Conservation (phyloP, 192 early-diverging fungal species). For the Coemansia furcata region DNA sequence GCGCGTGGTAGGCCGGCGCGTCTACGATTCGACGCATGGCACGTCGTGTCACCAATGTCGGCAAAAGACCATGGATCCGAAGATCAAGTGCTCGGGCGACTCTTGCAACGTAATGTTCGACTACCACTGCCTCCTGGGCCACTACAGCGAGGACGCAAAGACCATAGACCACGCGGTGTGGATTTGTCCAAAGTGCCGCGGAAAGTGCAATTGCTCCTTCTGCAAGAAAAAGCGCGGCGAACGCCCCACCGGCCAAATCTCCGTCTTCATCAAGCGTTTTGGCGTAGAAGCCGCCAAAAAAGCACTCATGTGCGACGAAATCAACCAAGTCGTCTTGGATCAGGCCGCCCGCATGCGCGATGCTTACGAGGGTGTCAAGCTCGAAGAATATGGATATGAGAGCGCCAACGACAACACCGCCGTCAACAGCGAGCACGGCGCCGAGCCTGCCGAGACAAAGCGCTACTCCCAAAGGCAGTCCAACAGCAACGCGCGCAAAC, state of each 20-base stretch:
- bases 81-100: constrained; percentile 26
- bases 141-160: constrained; percentile 32
- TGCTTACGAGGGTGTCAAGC: background rate
- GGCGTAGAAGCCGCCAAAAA: constrained; percentile 22
- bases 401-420: background rate
- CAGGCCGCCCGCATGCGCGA: background rate
- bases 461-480: constrained; percentile 9
- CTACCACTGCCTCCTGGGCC: constrained; percentile 26
- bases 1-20: constrained; percentile 20
- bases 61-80: constrained; percentile 40
- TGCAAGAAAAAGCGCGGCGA: constrained; percentile 35
- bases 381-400: constrained; percentile 1
- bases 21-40: constrained; percentile 27
- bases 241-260: constrained; percentile 36
- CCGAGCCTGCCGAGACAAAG: background rate
- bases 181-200: constrained; percentile 37
- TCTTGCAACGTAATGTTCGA: constrained; percentile 32
- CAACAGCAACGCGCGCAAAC: constrained; percentile 9
- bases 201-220: constrained; percentile 38
- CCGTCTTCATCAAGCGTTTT: constrained; percentile 24
- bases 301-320: constrained; percentile 7
- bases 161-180: constrained; percentile 14
- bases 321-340: constrained; percentile 2
- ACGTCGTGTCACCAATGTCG: constrained; percentile 48
- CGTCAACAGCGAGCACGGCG: background rate